phyloP scores from a whole-genome alignment of 306 rosid genomes.

The Castanea crenata region DNA sequence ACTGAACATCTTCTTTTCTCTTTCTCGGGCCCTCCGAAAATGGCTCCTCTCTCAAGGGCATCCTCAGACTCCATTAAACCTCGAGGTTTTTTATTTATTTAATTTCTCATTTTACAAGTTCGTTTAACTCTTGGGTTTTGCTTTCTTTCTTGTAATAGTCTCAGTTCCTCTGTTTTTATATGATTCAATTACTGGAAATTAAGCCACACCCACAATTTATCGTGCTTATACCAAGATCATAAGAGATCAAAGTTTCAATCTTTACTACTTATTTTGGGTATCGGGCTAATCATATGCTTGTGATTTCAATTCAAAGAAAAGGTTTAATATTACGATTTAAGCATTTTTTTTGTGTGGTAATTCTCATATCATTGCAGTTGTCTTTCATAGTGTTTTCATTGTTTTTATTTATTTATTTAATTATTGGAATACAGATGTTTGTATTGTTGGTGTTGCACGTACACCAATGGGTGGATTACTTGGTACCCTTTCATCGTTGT shows the following conservation, averaged over 20 bases:
- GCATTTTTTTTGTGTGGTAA: background rate
- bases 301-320: background rate
- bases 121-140: background rate
- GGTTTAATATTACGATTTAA: background rate
- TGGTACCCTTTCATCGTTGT: slow-evolving; percentile 75
- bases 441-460: slow-evolving; percentile 89
- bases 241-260: background rate
- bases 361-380: background rate
- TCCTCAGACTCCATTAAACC: slow-evolving; percentile 46
- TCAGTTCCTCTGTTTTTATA: background rate
- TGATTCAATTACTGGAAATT: background rate
- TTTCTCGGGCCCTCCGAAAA: slow-evolving; percentile 24
- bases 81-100: slow-evolving; percentile 46
- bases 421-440: slow-evolving; percentile 55
- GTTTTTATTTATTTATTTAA: no score
- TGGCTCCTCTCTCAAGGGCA: slow-evolving; percentile 43
- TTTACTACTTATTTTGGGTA: background rate
- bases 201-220: no score
- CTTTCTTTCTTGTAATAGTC: background rate
- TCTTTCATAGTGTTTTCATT: background rate
- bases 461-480: slow-evolving; percentile 88
- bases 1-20: background rate
- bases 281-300: background rate
- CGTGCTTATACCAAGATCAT: background rate
- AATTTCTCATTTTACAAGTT: background rate